These are phyloP conservation scores for Striga hermonthica DNA, from an alignment of 305 asterid genomes.

Conservation along the genomic window DNA sequence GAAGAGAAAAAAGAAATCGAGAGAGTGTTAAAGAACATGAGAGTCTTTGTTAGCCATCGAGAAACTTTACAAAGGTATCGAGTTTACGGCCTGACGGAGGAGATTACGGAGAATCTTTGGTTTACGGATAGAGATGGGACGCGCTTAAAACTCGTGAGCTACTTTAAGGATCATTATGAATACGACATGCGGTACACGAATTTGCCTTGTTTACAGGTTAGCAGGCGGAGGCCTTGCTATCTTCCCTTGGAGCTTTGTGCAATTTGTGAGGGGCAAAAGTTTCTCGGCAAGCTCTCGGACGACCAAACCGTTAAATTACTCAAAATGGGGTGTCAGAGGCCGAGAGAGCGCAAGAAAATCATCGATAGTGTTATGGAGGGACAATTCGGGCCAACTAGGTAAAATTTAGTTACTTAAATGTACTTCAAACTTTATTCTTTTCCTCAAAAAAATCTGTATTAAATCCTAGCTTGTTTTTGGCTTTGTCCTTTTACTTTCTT, in stretches of 20 bases:
- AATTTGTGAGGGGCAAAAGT: slow-evolving; percentile 98
- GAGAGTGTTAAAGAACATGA: slow-evolving; percentile 61
- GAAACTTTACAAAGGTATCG: slow-evolving; percentile 80
- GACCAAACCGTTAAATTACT: slow-evolving; percentile 82
- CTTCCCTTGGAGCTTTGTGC: slow-evolving; percentile 95
- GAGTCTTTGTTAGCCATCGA: slow-evolving; percentile 86
- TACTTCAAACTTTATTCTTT: too few relatives aligned
- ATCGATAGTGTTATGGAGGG: slow-evolving; percentile 77
- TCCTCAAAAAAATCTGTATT: too few relatives aligned
- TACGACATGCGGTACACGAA: slow-evolving; percentile 65
- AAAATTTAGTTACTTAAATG: background rate
- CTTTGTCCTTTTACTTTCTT: background rate
- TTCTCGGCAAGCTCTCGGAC: slow-evolving; percentile 84
- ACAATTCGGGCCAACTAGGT: slow-evolving; percentile 87
- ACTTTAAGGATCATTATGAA: slow-evolving; percentile 77
- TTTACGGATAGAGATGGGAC: slow-evolving; percentile 82
- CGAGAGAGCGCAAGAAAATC: slow-evolving; percentile 63
- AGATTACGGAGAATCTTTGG: slow-evolving; percentile 55
- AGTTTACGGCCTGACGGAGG: slow-evolving; percentile 66
- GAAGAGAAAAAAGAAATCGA: slow-evolving; percentile 79
- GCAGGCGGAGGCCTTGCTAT: slow-evolving; percentile 85
- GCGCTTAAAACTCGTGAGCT: slow-evolving; percentile 48
- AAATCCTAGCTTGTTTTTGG: too few relatives aligned
- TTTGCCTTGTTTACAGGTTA: slow-evolving; percentile 83
- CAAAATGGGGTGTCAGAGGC: slow-evolving; percentile 84